Evolutionary conservation across 495 filamentous ascomycete species (phyloP).

Genomic region (Lineolata rhizophorae): DNA sequence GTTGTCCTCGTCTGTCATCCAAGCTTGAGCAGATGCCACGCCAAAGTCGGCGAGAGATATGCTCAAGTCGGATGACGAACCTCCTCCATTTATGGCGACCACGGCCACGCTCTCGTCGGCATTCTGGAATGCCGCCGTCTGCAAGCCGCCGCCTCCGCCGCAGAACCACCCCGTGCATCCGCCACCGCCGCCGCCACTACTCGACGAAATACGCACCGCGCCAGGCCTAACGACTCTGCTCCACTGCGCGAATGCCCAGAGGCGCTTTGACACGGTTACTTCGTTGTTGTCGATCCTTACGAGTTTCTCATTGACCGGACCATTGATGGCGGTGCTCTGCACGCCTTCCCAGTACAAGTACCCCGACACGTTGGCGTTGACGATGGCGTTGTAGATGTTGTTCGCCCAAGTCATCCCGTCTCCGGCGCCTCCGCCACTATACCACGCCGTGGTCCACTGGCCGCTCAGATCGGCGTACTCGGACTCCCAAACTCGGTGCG

Average conservation of each 20-base stretch:
- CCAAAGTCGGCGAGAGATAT: too few species aligned
- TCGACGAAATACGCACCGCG: conserved; percentile 8
- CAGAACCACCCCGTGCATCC: too few species aligned
- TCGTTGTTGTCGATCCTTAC: not conserved
- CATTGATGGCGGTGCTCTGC: conserved; percentile 4
- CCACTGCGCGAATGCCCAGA: not conserved
- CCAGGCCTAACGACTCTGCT: not conserved
- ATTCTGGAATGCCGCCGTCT: conserved; percentile 26
- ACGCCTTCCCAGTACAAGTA: not conserved
- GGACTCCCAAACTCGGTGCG: conserved; percentile 25
- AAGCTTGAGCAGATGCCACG: too few species aligned
- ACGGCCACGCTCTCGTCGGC: conserved; percentile 23
- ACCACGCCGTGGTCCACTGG: conserved; percentile 26
- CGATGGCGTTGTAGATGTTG: conserved; percentile 15
- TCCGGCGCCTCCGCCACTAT: conserved; percentile 20
- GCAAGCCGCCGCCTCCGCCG: conserved; percentile 15
- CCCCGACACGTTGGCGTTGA: not conserved
- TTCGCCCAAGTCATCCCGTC: conserved; percentile 36
- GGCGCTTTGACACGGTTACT: not conserved
- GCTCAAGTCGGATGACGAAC: too few species aligned
- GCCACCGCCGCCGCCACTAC: too few species aligned
- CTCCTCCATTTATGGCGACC: conserved; percentile 25
- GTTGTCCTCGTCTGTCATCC: too few species aligned
- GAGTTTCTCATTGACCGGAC: not conserved
- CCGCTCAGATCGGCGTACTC: conserved; percentile 29